A percentile compares a stretch with the other conserved stretches of the same genome.
Evolutionary conservation across 2,329 filamentous ascomycete species (phyloP).

Genomic region (Alternaria alternata): DNA sequence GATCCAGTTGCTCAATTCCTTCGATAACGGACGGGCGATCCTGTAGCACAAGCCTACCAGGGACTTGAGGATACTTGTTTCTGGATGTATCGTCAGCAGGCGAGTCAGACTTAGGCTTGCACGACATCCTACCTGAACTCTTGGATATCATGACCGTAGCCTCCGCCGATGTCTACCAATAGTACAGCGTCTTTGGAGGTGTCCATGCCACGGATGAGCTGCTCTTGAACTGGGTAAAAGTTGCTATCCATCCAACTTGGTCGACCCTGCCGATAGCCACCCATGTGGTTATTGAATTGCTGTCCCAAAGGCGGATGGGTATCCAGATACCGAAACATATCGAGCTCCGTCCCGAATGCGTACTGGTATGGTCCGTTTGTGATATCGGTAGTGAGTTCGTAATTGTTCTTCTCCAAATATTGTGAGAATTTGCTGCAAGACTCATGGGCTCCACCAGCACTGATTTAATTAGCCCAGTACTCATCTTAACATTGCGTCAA

Average conservation of each 20-base stretch:
- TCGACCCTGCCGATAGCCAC: not conserved
- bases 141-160: not conserved
- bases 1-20: not conserved
- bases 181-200: not conserved
- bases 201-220: not conserved
- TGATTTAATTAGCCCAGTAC: not conserved
- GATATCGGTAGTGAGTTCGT: not conserved
- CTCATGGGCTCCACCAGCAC: not conserved
- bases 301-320: not conserved
- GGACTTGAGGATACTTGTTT: not conserved
- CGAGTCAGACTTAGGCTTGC: not conserved
- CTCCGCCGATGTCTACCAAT: not conserved
- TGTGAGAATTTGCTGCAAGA: not conserved
- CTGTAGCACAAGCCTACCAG: not conserved
- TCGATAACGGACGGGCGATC: not conserved
- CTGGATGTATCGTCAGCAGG: not conserved
- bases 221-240: not conserved
- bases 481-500: not conserved
- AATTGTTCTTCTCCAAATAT: not conserved
- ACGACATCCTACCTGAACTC: not conserved
- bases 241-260: not conserved
- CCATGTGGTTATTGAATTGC: conserved; percentile 5
- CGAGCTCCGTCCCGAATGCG: not conserved
- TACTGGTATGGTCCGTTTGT: not conserved
- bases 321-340: not conserved